Evolutionary conservation across 164 flowering plant species (phyloP).

Genomic region (Liriodendron chinense): DNA sequence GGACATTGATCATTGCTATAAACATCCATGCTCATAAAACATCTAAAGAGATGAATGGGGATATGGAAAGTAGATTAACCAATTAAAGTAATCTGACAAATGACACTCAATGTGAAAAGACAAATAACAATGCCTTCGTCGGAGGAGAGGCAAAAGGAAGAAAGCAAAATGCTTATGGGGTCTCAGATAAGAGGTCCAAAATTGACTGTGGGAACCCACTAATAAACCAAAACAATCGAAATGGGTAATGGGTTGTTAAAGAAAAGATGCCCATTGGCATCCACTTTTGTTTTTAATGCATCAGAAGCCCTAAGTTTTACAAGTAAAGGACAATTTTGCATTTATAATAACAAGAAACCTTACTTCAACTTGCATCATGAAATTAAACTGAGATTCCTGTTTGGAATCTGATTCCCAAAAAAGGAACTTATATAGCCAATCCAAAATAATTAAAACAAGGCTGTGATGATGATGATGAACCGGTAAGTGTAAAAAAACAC

Average conservation of each 20-base stretch:
- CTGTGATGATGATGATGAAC: background rate
- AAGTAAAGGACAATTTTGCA: background rate
- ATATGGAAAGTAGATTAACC: no score
- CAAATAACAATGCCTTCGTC: no score
- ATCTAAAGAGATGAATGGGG: no score
- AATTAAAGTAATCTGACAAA: no score
- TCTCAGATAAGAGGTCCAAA: no score
- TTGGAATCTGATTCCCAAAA: background rate
- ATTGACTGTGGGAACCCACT: no score
- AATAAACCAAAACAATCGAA: no score
- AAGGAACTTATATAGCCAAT: background rate
- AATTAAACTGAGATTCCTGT: background rate
- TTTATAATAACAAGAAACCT: background rate
- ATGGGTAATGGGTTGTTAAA: background rate
- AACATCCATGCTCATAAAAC: no score
- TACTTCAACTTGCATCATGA: background rate
- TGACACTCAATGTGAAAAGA: no score
- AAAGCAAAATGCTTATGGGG: no score
- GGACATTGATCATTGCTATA: background rate
- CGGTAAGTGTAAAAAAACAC: background rate
- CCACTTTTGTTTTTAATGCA: background rate
- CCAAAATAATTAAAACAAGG: background rate
- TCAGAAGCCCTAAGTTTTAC: background rate
- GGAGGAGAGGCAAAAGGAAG: no score
- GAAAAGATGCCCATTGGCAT: background rate